Evolutionary conservation across 768 basidiomycete genomes (phyloP).

Genomic region (Macrolepiota albuminosa): DNA sequence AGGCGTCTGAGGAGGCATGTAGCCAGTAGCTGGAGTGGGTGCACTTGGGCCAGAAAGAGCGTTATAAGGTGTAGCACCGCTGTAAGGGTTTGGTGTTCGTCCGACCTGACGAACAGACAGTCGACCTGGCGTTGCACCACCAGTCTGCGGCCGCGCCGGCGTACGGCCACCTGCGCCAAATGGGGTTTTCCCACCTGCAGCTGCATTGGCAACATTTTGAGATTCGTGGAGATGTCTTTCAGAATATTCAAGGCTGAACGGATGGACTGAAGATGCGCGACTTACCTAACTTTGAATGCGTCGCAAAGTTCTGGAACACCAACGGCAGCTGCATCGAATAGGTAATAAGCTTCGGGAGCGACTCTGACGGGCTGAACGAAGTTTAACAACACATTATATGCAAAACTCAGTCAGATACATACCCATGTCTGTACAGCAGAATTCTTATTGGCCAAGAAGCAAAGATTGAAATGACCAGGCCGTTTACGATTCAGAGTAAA

Average conservation of each 20-base stretch:
- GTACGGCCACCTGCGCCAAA: conserved; percentile 73
- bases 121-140: conserved; percentile 76
- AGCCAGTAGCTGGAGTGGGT: conserved; percentile 21
- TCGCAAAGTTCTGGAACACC: conserved; percentile 94
- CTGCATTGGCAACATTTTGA: conserved; percentile 46
- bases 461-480: conserved; percentile 91
- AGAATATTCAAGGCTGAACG: conserved; percentile 7
- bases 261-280: conserved; percentile 15
- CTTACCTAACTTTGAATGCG: conserved; percentile 87
- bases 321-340: conserved; percentile 86
- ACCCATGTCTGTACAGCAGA: conserved; percentile 92
- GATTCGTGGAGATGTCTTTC: conserved; percentile 74
- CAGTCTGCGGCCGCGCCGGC: conserved; percentile 57
- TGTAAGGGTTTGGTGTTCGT: conserved; percentile 81
- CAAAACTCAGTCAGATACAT: conserved; percentile 20
- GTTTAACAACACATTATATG: conserved; percentile 1
- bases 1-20: conserved; percentile 25
- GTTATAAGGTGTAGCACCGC: conserved; percentile 39
- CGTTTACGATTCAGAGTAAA: conserved; percentile 87
- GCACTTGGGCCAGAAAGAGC: conserved; percentile 24
- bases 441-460: conserved; percentile 90
- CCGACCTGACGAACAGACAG: conserved; percentile 69
- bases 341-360: conserved; percentile 81
- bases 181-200: conserved; percentile 72
- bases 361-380: conserved; percentile 74